Percentiles rank a stretch among this genome's conserved stretches.
These are phyloP conservation scores for Diaporthe helianthi DNA, from an alignment of 2,329 filamentous ascomycete genomes.

Conservation along the genomic window DNA sequence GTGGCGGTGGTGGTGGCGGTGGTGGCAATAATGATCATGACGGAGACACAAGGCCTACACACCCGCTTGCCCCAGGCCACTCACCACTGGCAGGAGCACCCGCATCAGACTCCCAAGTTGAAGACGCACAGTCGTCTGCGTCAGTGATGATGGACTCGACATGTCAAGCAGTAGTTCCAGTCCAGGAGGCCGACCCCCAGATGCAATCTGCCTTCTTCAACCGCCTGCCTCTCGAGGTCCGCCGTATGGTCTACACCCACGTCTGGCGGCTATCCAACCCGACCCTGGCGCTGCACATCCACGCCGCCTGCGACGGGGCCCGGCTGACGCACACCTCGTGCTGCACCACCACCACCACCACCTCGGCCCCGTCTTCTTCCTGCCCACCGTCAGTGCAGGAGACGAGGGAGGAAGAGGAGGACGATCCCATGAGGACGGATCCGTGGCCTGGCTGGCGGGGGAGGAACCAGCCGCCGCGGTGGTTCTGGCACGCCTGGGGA, in stretches of 20 bases:
- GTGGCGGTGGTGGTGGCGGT: not conserved
- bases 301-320: conserved; percentile 20
- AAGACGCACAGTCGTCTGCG: not conserved
- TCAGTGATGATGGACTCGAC: not conserved
- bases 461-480: conserved; percentile 34
- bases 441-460: conserved; percentile 32
- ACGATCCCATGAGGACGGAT: conserved; percentile 31
- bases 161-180: not conserved
- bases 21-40: not conserved
- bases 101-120: not conserved
- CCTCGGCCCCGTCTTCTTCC: not conserved
- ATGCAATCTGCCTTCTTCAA: conserved; percentile 38
- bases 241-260: conserved; percentile 34
- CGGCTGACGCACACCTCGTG: conserved; percentile 29
- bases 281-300: conserved; percentile 32
- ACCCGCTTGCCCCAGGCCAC: not conserved
- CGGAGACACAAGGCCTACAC: not conserved
- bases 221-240: conserved; percentile 34
- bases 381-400: not conserved
- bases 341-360: not conserved
- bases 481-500: conserved; percentile 39
- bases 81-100: not conserved
- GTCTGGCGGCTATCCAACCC: conserved; percentile 30
- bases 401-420: conserved; percentile 11
- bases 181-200: conserved; percentile 19